These are phyloP conservation scores for Colletotrichum chrysophilum DNA, from an alignment of 2,329 filamentous ascomycete species.

Conservation along the genomic window DNA sequence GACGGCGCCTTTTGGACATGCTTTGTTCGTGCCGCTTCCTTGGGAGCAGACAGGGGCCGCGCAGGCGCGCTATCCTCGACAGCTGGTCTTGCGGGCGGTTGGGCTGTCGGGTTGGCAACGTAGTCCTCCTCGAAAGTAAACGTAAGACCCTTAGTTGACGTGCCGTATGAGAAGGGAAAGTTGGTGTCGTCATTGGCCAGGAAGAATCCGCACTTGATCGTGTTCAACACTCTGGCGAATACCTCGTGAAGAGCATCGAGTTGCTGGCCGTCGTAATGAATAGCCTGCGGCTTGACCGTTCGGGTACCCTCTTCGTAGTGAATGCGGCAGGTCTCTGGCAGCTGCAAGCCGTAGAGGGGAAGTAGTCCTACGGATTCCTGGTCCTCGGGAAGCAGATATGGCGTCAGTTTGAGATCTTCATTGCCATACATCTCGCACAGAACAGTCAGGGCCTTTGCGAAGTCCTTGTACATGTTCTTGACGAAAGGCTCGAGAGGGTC, in stretches of 20 bases:
- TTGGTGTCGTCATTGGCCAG: conserved; percentile 41
- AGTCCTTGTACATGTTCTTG: conserved; percentile 49
- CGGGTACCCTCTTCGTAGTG: conserved; percentile 37
- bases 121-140: conserved; percentile 13
- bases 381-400: conserved; percentile 60
- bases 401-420: conserved; percentile 41
- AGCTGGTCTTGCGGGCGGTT: not conserved
- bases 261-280: conserved; percentile 32
- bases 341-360: conserved; percentile 41
- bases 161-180: conserved; percentile 15
- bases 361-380: conserved; percentile 49
- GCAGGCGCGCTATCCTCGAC: not conserved
- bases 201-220: conserved; percentile 53
- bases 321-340: conserved; percentile 45
- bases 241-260: conserved; percentile 1
- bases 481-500: conserved; percentile 50
- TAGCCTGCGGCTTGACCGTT: conserved; percentile 42
- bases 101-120: not conserved
- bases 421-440: conserved; percentile 51
- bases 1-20: not conserved
- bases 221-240: conserved; percentile 52
- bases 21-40: not conserved
- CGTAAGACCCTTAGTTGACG: conserved; percentile 4
- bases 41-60: not conserved
- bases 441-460: conserved; percentile 52